Evolutionary conservation across 2,329 filamentous ascomycete species (phyloP), one percentile per base, ranked within the genome.

Genomic region (Alternaria hordeiaustralica): DNA sequence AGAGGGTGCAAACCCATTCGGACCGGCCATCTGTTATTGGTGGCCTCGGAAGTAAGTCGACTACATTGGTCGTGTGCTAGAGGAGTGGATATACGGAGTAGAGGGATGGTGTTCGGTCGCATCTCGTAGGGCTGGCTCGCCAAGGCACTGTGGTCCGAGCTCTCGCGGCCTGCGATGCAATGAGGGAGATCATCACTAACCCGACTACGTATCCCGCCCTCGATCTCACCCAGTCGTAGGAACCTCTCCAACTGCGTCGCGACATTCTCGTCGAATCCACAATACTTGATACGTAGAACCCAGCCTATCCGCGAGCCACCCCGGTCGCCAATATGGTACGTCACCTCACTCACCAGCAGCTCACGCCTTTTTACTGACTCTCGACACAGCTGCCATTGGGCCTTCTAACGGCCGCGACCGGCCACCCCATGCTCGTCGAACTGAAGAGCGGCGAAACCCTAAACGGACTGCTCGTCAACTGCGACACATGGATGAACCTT

Each of bases 401-500:
- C 77, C 90, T 99, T 55, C 87, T 99, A 67, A 98, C 93, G 76
- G 95, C 95, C 75, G 94, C 96, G 70, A 94, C 97, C 85, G 96
- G 96, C 87, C 93, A 97, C 80, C 95, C 96, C 5, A 98, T 97
- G 92, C 90, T 97, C 61, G 94, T 97, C 70, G 94, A 97, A 85
- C 91, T 97, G 71, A 97, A 97, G 86, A 97, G 95, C 78, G 94
- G 94, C 83, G 94, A 99, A 83, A 98, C 96, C 0, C 88, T 99
- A 65, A 99, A 98, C 83, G 96, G 96, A 67, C 94, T 97, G 78
- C 86, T 99, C 63, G 92, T 97, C 80, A 93, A 91, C 81, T 99
- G 95, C 89, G 96, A 99, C 81, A 99, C 95, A 53, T 99, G 96
- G 94, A 99, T 99, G 96, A 99, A 99, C 84, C 85, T 99, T 73